Base-by-base conservation (phyloP, 2,329 filamentous ascomycete genomes). In the Pezicula carpinea region DNA sequence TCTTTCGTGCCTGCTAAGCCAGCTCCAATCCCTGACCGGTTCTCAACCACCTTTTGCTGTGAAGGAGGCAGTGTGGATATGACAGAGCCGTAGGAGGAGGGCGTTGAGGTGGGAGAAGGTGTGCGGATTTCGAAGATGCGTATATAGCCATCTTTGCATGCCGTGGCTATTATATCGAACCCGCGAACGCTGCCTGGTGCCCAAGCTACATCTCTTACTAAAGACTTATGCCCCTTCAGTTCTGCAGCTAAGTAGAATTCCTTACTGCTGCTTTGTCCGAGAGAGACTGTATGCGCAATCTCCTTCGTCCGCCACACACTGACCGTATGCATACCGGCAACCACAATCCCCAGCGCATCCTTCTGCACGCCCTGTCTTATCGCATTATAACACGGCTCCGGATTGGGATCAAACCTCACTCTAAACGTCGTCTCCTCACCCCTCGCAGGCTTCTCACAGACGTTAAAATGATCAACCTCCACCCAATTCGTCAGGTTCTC, bases 191-290 rank as follows among this genome's bases (percentile, higher is more conserved):
- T 95, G 11, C 90, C 92, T 40, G 90, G 87, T 1, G 92, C 89
- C 93, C 93, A 99, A 2, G 89, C 85, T 1, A 96, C 80, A 64
- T 96, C 91, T 40, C 92, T 78, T 6, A 96, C 87, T 33, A 97
- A 75, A 1, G 84, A 83, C 6, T 80, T 76, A 58, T 96, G 87
- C 2, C 83, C 82, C 23, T 74, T 73, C 14, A 97, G 72, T 61
- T 90, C 85, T 17, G 85, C 83, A 0, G 90, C 90, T 6, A 88
- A 79, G 64, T 95, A 96, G 62, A 97, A 95, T 49, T 89, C 85
- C 51, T 87, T 87, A 46, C 77, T 72, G 63, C 80, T 69, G 69
- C 82, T 71, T 67, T 66, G 33, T 73, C 73, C 46, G 71, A 81
- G 52, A 75, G 75, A 43, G 69, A 73, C 33, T 69, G 67, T n/a